phyloP scores from a whole-genome alignment of 108 stramenopile genomes.

The Aurantiochytrium sp. region DNA sequence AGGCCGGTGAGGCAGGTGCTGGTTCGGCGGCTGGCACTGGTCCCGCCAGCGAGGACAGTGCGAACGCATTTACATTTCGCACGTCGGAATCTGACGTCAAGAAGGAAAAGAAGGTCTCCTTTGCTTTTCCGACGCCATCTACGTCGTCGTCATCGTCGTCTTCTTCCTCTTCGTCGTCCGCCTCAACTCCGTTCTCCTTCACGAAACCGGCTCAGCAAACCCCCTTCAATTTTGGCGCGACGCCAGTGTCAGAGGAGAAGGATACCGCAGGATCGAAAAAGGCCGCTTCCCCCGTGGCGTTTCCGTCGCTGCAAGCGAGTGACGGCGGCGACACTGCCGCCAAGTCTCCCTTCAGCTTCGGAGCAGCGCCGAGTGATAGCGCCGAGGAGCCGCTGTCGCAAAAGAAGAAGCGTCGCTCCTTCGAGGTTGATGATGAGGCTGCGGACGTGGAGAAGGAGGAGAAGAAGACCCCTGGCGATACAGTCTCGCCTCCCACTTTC shows the following conservation, averaged over 20 bases:
- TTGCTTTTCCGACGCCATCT: neutral
- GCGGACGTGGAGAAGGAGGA: too few species aligned
- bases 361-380: too few species aligned
- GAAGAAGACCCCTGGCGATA: too few species aligned
- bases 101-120: conserved; percentile 14
- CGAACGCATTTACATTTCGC: neutral
- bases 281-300: neutral
- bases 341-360: too few species aligned
- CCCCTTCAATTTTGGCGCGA: conserved; percentile 26
- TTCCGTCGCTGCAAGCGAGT: too few species aligned
- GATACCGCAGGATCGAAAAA: neutral
- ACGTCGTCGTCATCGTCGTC: too few species aligned
- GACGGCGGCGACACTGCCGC: too few species aligned
- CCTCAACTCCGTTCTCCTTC: neutral
- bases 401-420: too few species aligned
- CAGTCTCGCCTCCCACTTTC: too few species aligned
- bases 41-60: neutral
- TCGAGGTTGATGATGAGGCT: too few species aligned
- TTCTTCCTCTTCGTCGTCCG: neutral
- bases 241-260: neutral
- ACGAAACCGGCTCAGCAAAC: neutral
- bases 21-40: neutral
- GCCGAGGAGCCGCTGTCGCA: too few species aligned
- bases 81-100: neutral
- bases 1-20: neutral